These are phyloP conservation scores for Cubamyces sp. DNA, from an alignment of 768 basidiomycete species.

Conservation along the genomic window DNA sequence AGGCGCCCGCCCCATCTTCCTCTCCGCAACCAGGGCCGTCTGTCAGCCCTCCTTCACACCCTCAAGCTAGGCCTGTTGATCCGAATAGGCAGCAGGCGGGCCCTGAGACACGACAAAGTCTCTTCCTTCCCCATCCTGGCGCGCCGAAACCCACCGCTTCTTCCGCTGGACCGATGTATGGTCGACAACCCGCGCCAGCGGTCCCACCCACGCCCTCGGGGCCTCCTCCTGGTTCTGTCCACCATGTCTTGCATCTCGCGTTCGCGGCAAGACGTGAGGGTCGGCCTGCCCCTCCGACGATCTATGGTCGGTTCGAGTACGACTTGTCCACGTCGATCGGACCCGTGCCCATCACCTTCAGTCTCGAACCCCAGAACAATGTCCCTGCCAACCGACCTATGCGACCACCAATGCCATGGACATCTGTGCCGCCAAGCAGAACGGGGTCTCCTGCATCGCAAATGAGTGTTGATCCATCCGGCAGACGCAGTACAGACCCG, in stretches of 20 bases:
- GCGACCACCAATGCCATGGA: constrained; percentile 18
- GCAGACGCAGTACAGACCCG: constrained; percentile 8
- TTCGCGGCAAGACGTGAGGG: constrained; percentile 30
- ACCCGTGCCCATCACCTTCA: constrained; percentile 67
- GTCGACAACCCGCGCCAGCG: constrained; percentile 36
- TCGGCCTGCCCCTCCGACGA: constrained; percentile 49
- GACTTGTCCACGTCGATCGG: constrained; percentile 55
- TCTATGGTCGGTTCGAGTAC: constrained; percentile 59
- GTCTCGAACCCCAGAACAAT: constrained; percentile 51
- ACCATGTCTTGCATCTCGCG: constrained; percentile 32
- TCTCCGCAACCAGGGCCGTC: constrained; percentile 15
- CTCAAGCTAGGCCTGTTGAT: constrained; percentile 18
- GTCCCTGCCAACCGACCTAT: constrained; percentile 34
- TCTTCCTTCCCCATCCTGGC: constrained; percentile 59
- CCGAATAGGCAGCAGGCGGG: constrained; percentile 33
- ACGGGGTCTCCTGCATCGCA: constrained; percentile 15
- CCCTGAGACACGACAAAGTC: constrained; percentile 39
- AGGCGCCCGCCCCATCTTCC: constrained; percentile 27
- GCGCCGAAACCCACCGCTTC: constrained; percentile 49
- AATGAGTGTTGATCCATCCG: not conserved
- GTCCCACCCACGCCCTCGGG: constrained; percentile 22
- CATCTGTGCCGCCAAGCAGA: constrained; percentile 5
- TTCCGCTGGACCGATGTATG: constrained; percentile 66
- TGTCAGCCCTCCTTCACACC: constrained; percentile 26
- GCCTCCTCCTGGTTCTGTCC: constrained; percentile 33